These are phyloP conservation scores for Fragaria ananassa DNA, from an alignment of 306 rosid species.

Conservation along the genomic window DNA sequence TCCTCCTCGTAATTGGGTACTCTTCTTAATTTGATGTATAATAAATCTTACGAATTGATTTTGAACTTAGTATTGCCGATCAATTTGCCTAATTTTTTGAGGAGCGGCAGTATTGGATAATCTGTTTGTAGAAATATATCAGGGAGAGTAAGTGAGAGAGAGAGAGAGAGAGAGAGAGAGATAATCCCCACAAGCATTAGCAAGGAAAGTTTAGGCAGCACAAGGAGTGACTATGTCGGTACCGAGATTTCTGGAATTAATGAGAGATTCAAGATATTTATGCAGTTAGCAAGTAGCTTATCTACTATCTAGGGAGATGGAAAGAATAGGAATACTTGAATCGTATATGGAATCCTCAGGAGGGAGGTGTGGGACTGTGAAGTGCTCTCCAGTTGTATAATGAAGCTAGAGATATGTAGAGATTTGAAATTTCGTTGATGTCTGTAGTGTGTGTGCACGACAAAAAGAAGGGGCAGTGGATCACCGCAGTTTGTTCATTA, in stretches of 20 bases:
- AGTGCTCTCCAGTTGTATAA: background rate
- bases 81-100: background rate
- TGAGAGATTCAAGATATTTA: background rate
- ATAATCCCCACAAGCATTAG: too few relatives aligned
- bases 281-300: background rate
- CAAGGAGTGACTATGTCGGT: too few relatives aligned
- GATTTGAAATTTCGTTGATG: background rate
- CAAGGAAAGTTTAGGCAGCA: too few relatives aligned
- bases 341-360: background rate
- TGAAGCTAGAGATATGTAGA: background rate
- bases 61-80: background rate
- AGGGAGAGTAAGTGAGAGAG: background rate
- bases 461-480: background rate
- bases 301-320: background rate
- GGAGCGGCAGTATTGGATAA: background rate
- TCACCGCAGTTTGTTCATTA: background rate
- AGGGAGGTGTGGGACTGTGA: background rate
- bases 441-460: background rate
- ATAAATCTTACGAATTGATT: too few relatives aligned
- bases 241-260: too few relatives aligned
- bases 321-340: background rate
- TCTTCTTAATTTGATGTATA: background rate
- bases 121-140: background rate
- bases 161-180: background rate
- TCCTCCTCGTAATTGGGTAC: conserved; percentile 76